Evolutionary conservation across 352 stramenopile genomes (phyloP).

Genomic region (Phytophthora hybrid): DNA sequence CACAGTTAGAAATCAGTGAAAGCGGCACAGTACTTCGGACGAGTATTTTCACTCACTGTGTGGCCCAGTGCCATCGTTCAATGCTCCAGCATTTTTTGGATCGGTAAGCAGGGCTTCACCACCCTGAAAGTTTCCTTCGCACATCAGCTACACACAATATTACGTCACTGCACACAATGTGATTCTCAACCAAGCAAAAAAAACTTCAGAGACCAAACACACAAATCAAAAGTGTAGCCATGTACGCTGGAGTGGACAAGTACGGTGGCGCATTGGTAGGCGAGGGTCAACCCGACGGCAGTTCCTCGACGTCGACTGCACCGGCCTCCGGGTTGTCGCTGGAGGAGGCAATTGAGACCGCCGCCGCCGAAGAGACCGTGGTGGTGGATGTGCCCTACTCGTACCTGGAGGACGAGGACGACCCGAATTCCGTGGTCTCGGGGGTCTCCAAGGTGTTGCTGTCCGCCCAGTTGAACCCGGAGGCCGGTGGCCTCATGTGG

Average conservation of each 20-base stretch:
- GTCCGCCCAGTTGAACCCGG: slow-evolving; percentile 75
- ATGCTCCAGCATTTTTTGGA: too few relatives aligned
- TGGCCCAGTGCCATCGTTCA: too few relatives aligned
- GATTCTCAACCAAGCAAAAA: slow-evolving; percentile 23
- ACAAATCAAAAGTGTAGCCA: slow-evolving; percentile 58
- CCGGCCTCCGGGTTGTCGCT: slow-evolving; percentile 56
- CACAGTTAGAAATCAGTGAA: too few relatives aligned
- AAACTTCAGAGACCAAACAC: not conserved
- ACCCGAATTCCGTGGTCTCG: slow-evolving; percentile 62
- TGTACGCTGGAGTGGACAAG: slow-evolving; percentile 88
- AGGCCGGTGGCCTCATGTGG: slow-evolving; percentile 83
- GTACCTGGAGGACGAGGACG: slow-evolving; percentile 76
- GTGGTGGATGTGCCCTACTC: slow-evolving; percentile 85
- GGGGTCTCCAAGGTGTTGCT: slow-evolving; percentile 76
- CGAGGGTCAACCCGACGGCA: slow-evolving; percentile 59
- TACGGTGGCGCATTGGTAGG: slow-evolving; percentile 78
- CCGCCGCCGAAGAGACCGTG: slow-evolving; percentile 80
- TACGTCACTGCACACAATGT: not conserved
- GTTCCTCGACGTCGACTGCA: slow-evolving; percentile 9
- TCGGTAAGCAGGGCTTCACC: too few relatives aligned
- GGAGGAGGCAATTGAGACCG: slow-evolving; percentile 82
- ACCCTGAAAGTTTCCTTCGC: too few relatives aligned
- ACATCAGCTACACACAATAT: not conserved
- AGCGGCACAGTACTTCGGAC: too few relatives aligned
- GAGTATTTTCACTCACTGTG: too few relatives aligned